Evolutionary conservation across 73 alveolate species (phyloP).

Genomic region (Paramecium bursaria): DNA sequence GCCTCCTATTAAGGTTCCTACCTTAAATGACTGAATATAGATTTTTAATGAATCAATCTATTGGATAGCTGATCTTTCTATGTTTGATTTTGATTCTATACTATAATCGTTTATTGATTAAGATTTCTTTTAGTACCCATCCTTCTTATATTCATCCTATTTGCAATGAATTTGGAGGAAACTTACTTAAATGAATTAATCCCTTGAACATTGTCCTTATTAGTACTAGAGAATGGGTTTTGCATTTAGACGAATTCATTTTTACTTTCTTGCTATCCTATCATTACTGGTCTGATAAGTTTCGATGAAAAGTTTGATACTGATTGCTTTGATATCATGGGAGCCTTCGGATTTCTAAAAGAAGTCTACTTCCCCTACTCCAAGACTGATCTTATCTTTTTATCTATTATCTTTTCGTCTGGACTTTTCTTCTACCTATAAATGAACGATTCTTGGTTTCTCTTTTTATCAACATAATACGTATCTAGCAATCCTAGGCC

Average conservation of each 20-base stretch:
- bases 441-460: slow-evolving; percentile 13
- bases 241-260: too few species aligned
- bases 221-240: too few species aligned
- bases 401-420: neutral
- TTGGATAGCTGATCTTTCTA: too few species aligned
- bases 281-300: too few species aligned
- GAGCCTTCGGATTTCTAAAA: slow-evolving; percentile 3
- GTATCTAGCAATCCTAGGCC: slow-evolving; percentile 63
- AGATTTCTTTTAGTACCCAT: too few species aligned
- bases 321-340: neutral
- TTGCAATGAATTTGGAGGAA: too few species aligned
- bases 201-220: neutral
- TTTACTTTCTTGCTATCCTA: too few species aligned
- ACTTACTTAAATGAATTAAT: neutral
- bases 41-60: slow-evolving; percentile 43
- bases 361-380: neutral
- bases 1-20: neutral
- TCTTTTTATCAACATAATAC: slow-evolving; percentile 45
- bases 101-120: too few species aligned
- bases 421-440: neutral
- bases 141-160: too few species aligned
- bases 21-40: slow-evolving; percentile 23
- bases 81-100: too few species aligned
- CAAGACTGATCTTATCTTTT: slow-evolving; percentile 29
- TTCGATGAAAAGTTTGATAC: too few species aligned